Conservation (phyloP, 441 rosid species). For the Metrosideros polymorpha region DNA sequence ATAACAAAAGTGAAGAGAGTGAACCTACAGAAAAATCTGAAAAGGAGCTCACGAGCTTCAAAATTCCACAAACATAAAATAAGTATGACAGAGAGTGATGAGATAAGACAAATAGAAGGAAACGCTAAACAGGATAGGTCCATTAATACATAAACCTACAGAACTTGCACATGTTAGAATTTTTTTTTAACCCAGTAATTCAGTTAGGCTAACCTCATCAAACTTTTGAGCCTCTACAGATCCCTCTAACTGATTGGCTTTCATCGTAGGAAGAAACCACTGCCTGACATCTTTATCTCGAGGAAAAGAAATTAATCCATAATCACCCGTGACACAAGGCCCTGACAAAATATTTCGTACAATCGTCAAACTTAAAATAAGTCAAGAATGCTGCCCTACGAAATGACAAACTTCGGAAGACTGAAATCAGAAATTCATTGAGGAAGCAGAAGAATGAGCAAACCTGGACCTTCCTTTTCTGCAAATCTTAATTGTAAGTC, state of each 20-base stretch:
- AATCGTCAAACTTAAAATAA: neutral
- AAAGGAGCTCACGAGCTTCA: neutral
- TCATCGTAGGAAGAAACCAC: slow-evolving; percentile 16
- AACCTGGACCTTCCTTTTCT: slow-evolving; percentile 33
- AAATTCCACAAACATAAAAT: neutral
- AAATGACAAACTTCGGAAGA: neutral
- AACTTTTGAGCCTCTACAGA: slow-evolving; percentile 13
- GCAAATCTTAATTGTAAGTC: slow-evolving; percentile 7
- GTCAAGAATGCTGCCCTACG: neutral
- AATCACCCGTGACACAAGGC: slow-evolving; percentile 26
- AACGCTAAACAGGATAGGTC: neutral
- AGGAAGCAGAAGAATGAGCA: neutral
- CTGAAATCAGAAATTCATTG: neutral
- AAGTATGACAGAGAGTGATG: neutral
- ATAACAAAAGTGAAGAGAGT: neutral
- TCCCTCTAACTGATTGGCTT: slow-evolving; percentile 15
- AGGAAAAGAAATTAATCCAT: slow-evolving; percentile 13
- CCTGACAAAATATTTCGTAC: neutral
- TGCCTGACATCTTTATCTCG: slow-evolving; percentile 12
- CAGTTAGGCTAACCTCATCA: slow-evolving; percentile 34
- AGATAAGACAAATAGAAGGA: neutral
- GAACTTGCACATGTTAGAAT: neutral
- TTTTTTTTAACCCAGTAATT: neutral
- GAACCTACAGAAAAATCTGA: neutral
- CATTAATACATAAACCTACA: neutral